phyloP scores from a whole-genome alignment of 257 asterid species.

The Plantago elongata region DNA sequence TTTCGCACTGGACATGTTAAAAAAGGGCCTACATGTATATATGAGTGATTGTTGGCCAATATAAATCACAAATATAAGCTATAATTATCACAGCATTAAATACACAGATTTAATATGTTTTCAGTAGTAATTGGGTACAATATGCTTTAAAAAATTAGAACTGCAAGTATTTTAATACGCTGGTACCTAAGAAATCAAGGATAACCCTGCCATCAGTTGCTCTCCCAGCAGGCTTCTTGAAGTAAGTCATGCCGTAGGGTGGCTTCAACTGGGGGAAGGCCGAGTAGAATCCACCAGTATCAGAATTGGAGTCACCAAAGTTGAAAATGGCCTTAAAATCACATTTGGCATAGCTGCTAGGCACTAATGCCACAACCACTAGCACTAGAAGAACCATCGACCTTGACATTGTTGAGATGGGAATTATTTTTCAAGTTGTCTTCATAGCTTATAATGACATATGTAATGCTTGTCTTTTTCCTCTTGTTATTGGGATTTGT shows the following conservation, averaged over 20 bases:
- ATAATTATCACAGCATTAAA: too few relatives aligned
- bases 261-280: constrained; percentile 63
- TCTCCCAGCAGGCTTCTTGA: constrained; percentile 65
- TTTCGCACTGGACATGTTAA: too few relatives aligned
- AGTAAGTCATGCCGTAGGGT: constrained; percentile 78
- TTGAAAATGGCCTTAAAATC: constrained; percentile 59
- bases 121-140: too few relatives aligned
- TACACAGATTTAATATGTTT: too few relatives aligned
- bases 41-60: too few relatives aligned
- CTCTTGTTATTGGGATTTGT: background rate
- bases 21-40: too few relatives aligned
- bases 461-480: too few relatives aligned
- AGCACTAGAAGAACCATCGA: constrained; percentile 18
- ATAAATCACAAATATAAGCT: too few relatives aligned
- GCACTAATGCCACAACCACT: constrained; percentile 22
- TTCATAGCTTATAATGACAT: background rate
- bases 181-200: constrained; percentile 69
- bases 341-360: constrained; percentile 39
- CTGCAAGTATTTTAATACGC: background rate
- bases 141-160: too few relatives aligned
- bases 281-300: constrained; percentile 75
- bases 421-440: background rate
- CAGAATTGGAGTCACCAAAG: constrained; percentile 79
- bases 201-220: constrained; percentile 84
- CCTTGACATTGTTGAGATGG: background rate